Evolutionary conservation across 345 rosid species (phyloP).

Genomic region (Camelina sativa): DNA sequence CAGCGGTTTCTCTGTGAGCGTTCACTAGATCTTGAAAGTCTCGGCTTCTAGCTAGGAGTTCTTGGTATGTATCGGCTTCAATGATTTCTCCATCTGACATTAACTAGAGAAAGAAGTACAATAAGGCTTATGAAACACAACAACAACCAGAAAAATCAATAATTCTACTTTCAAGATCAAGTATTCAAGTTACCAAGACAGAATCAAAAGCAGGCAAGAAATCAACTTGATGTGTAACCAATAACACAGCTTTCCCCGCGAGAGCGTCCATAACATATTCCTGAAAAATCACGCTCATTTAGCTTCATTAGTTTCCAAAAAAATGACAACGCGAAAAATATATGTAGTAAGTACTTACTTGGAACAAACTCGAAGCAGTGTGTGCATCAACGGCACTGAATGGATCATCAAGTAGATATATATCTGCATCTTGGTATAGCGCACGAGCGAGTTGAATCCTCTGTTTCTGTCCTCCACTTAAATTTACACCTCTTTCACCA

Average conservation of each 20-base stretch:
- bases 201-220: constrained; percentile 90
- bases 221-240: constrained; percentile 98
- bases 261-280: constrained; percentile 85
- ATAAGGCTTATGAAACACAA: background rate
- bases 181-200: constrained; percentile 64
- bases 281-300: constrained; percentile 53
- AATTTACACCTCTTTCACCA: constrained; percentile 97
- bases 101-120: constrained; percentile 53
- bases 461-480: constrained; percentile 98
- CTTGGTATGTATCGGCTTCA: constrained; percentile 72
- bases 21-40: constrained; percentile 88
- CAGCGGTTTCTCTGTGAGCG: constrained; percentile 96
- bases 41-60: constrained; percentile 61
- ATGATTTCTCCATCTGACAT: constrained; percentile 90
- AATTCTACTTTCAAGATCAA: constrained; percentile 9
- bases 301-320: constrained; percentile 16
- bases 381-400: constrained; percentile 98
- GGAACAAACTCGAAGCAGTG: constrained; percentile 86
- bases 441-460: constrained; percentile 97
- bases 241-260: constrained; percentile 69
- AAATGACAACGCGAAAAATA: background rate
- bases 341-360: constrained; percentile 52
- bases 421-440: constrained; percentile 89
- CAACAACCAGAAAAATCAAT: background rate
- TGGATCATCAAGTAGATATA: constrained; percentile 92